These are phyloP conservation scores for Rhodocollybia butyracea DNA, from an alignment of 768 basidiomycete species.

Conservation along the genomic window DNA sequence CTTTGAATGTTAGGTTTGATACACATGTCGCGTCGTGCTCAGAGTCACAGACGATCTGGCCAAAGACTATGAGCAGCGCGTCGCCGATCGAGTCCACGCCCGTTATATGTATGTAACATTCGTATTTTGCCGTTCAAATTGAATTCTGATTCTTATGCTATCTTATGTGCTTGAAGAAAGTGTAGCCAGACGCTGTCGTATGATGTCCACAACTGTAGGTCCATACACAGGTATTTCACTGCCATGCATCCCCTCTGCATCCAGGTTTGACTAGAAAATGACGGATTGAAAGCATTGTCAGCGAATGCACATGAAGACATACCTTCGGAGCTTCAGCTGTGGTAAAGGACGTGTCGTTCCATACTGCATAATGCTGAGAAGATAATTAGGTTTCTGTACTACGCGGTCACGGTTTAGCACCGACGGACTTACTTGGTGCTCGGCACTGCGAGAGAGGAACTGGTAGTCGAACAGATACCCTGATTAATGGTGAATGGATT, in stretches of 20 bases:
- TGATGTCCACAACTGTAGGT: constrained; percentile 50
- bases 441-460: constrained; percentile 38
- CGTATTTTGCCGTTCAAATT: no score
- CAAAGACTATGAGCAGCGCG: no score
- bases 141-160: no score
- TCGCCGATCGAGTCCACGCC: no score
- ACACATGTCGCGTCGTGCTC: no score
- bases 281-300: no score
- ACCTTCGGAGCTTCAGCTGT: constrained; percentile 27
- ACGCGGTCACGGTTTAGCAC: neutral
- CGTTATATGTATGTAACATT: no score
- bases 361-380: constrained; percentile 54
- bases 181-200: constrained; percentile 51
- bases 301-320: neutral
- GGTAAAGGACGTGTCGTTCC: constrained; percentile 58
- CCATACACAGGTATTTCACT: constrained; percentile 61
- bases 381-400: neutral
- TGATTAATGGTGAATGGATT: constrained; percentile 13
- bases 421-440: constrained; percentile 30
- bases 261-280: constrained; percentile 27
- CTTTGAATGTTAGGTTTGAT: no score
- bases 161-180: no score
- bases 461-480: constrained; percentile 40
- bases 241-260: constrained; percentile 63
- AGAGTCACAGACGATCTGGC: no score